phyloP scores from a whole-genome alignment of 192 early-diverging fungal genomes.

The Backusella psychrophila region DNA sequence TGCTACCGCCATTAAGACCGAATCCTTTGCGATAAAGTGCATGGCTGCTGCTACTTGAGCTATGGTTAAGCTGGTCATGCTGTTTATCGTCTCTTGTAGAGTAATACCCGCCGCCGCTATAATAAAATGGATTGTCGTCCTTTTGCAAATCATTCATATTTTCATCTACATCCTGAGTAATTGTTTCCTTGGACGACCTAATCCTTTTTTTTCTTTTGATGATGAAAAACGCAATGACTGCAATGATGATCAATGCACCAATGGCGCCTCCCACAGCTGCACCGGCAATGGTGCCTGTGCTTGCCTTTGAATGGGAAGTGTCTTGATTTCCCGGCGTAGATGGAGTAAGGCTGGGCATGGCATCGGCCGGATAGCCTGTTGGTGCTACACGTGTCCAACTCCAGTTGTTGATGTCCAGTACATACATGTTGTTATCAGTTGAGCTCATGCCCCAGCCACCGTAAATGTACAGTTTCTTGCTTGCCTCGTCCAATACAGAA shows the following conservation, averaged over 20 bases:
- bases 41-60: constrained; percentile 1
- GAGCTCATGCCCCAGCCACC: constrained; percentile 56
- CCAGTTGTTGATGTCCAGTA: constrained; percentile 58
- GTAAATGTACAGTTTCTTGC: constrained; percentile 60
- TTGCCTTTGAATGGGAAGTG: constrained; percentile 10
- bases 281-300: constrained; percentile 38
- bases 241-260: constrained; percentile 1
- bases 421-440: constrained; percentile 62
- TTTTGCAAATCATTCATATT: background rate
- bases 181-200: background rate
- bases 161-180: background rate
- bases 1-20: background rate
- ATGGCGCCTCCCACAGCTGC: constrained; percentile 32
- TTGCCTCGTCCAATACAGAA: constrained; percentile 53
- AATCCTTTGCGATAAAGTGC: background rate
- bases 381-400: constrained; percentile 55
- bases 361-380: constrained; percentile 6
- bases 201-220: background rate
- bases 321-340: background rate
- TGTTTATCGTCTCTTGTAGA: background rate
- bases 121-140: constrained; percentile 5
- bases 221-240: constrained; percentile 28
- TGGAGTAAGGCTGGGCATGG: background rate
- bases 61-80: background rate
- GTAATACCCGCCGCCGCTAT: background rate